Evolutionary conservation across 2,329 filamentous ascomycete genomes (phyloP).

Genomic region (Orbilia javanica): DNA sequence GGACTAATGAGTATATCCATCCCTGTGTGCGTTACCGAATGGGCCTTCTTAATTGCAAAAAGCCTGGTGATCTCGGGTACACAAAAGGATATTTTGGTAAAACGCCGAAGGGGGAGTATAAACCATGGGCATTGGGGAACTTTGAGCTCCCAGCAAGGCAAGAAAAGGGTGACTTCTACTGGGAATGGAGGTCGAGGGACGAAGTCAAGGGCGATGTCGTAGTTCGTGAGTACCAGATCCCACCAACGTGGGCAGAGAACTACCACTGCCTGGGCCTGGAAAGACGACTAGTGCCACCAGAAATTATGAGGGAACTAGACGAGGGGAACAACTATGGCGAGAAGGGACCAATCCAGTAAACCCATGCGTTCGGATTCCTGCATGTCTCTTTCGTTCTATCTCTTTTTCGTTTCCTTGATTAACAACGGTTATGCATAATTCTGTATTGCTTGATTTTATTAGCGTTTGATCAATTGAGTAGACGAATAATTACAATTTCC

Average conservation of each 20-base stretch:
- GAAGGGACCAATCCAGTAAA: constrained; percentile 8
- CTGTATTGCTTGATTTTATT: not conserved
- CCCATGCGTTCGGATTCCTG: no score
- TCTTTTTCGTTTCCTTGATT: not conserved
- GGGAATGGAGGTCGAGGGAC: constrained; percentile 29
- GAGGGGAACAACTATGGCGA: constrained; percentile 42
- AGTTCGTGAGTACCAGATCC: constrained; percentile 35
- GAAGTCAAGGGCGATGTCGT: constrained; percentile 26
- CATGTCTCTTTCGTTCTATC: not conserved
- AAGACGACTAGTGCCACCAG: constrained; percentile 22
- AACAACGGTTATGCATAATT: not conserved
- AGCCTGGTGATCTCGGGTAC: constrained; percentile 27
- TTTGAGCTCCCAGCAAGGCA: constrained; percentile 10
- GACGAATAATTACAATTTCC: not conserved
- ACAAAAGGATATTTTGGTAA: constrained; percentile 11
- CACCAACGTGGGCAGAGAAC: constrained; percentile 22
- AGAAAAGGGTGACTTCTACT: constrained; percentile 26
- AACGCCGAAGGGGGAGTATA: constrained; percentile 9
- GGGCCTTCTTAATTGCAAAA: constrained; percentile 10
- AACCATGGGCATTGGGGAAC: constrained; percentile 20
- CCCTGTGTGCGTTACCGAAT: constrained; percentile 32
- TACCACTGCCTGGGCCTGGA: constrained; percentile 19
- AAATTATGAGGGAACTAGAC: constrained; percentile 25
- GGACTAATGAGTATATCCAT: constrained; percentile 38
- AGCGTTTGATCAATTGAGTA: no score